A percentile compares a stretch with the other conserved stretches of the same genome.
phyloP scores from a whole-genome alignment of 805 yeast species.

The Sugiyamaella floridensis region DNA sequence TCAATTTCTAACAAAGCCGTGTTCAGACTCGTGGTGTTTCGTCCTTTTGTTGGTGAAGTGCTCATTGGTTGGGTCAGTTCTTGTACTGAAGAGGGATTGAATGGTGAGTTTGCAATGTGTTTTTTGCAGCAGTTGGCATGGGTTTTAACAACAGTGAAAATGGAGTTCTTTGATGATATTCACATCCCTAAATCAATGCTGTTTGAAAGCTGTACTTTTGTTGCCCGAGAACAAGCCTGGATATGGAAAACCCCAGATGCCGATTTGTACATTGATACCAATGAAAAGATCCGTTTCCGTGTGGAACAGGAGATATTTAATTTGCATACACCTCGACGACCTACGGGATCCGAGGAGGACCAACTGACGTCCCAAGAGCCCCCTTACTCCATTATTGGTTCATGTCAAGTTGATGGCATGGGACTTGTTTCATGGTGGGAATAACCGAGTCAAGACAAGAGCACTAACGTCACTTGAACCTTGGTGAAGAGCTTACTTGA shows the following conservation, averaged over 20 bases:
- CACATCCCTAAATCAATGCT: constrained; percentile 77
- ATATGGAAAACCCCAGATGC: constrained; percentile 71
- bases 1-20: constrained; percentile 34
- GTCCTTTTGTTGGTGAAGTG: constrained; percentile 92
- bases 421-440: constrained; percentile 98
- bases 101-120: constrained; percentile 33
- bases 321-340: constrained; percentile 73
- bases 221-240: constrained; percentile 83
- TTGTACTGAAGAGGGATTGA: constrained; percentile 81
- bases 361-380: constrained; percentile 38
- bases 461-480: not conserved
- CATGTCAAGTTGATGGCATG: constrained; percentile 95
- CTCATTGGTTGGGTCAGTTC: constrained; percentile 89
- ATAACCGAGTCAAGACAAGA: constrained; percentile 2
- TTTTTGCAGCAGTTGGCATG: constrained; percentile 1
- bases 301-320: constrained; percentile 84
- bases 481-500: not conserved
- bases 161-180: constrained; percentile 88
- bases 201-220: constrained; percentile 66
- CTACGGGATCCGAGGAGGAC: constrained; percentile 33
- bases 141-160: constrained; percentile 36
- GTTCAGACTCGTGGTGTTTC: constrained; percentile 74
- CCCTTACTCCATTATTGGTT: constrained; percentile 78
- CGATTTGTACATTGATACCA: constrained; percentile 77
- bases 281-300: constrained; percentile 86